Evolutionary conservation across 345 rosid species (phyloP).

Genomic region (Triadica sebifera): DNA sequence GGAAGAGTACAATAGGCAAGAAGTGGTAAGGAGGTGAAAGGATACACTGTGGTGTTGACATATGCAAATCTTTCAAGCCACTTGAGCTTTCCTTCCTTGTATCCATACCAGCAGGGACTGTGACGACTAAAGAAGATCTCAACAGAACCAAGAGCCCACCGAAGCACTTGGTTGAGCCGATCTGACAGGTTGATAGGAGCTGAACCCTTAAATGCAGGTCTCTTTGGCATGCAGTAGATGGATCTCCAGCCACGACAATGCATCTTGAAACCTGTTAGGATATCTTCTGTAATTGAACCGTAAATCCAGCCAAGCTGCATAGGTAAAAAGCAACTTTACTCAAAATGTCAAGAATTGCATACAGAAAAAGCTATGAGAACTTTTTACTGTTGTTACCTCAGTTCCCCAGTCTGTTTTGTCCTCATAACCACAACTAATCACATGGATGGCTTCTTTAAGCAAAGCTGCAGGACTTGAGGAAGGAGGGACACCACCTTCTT

Average conservation of each 20-base stretch:
- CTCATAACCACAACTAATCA: slow-evolving; percentile 93
- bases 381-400: slow-evolving; percentile 54
- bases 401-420: slow-evolving; percentile 99
- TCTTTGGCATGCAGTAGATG: slow-evolving; percentile 91
- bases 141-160: slow-evolving; percentile 99
- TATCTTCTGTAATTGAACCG: slow-evolving; percentile 97
- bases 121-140: slow-evolving; percentile 98
- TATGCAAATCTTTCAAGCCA: slow-evolving; percentile 95
- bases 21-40: slow-evolving; percentile 89
- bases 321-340: slow-evolving; percentile 16
- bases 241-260: slow-evolving; percentile 99
- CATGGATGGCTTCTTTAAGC: slow-evolving; percentile 98
- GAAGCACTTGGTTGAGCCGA: slow-evolving; percentile 92
- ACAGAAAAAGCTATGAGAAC: not conserved
- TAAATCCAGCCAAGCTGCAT: slow-evolving; percentile 95
- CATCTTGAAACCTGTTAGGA: slow-evolving; percentile 97
- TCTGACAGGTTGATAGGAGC: slow-evolving; percentile 95
- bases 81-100: slow-evolving; percentile 87
- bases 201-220: slow-evolving; percentile 92
- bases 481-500: slow-evolving; percentile 93
- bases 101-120: slow-evolving; percentile 84
- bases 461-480: slow-evolving; percentile 94
- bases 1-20: slow-evolving; percentile 92
- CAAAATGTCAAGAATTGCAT: slow-evolving; percentile 4
- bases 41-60: slow-evolving; percentile 88